phyloP scores from a whole-genome alignment of 257 asterid genomes.

The Solanum gandarillasii region DNA sequence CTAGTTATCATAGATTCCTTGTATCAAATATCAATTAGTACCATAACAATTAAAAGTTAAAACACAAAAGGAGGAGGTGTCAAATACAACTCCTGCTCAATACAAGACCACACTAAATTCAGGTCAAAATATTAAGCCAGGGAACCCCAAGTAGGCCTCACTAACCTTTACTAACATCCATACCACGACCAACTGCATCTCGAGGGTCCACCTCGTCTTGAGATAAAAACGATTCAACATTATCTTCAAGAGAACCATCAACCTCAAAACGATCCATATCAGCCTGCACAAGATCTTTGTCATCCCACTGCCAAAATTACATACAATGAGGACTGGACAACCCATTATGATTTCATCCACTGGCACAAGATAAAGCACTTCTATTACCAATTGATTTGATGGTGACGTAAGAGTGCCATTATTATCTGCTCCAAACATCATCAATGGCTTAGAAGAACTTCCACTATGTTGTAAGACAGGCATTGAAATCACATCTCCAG shows the following conservation, averaged over 20 bases:
- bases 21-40: not conserved
- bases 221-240: conserved; percentile 85
- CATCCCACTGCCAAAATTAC: conserved; percentile 78
- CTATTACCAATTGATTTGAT: conserved; percentile 76
- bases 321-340: conserved; percentile 14
- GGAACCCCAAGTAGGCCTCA: not conserved
- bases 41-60: not conserved
- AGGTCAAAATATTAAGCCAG: not conserved
- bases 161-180: conserved; percentile 88
- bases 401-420: conserved; percentile 82
- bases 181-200: conserved; percentile 77
- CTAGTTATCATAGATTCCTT: not conserved
- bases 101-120: not conserved
- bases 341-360: not conserved
- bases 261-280: conserved; percentile 97
- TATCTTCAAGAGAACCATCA: conserved; percentile 81
- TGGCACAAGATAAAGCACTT: not conserved
- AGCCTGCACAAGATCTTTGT: conserved; percentile 85
- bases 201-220: conserved; percentile 91
- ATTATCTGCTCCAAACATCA: conserved; percentile 82
- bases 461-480: conserved; percentile 77
- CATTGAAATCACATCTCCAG: conserved; percentile 89
- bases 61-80: not conserved
- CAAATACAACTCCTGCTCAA: not conserved
- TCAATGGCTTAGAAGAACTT: conserved; percentile 72